A percentile compares a stretch with the other conserved stretches of the same genome.
Conservation (phyloP, 2,329 filamentous ascomycete species). For the Xylaria digitata region DNA sequence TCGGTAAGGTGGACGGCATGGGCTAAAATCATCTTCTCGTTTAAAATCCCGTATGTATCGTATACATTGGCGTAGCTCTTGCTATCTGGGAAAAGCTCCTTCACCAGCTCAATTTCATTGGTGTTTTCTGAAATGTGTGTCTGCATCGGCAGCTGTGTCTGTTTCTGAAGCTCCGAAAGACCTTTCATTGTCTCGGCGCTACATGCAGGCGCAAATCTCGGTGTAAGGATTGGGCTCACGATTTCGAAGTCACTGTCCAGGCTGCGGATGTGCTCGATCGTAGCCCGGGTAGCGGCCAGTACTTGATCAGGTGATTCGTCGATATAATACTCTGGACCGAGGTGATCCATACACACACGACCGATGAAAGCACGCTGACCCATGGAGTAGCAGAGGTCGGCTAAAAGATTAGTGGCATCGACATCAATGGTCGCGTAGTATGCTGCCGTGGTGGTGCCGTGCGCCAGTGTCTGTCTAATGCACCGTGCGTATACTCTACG, state of each 20-base stretch:
- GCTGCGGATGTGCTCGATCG: constrained; percentile 71
- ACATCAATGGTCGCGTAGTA: constrained; percentile 95
- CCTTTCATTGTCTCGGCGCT: constrained; percentile 67
- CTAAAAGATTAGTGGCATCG: constrained; percentile 87
- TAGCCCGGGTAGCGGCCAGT: constrained; percentile 65
- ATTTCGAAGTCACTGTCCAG: constrained; percentile 75
- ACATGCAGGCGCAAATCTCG: constrained; percentile 73
- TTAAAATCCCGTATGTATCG: constrained; percentile 76
- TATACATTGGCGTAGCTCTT: constrained; percentile 81
- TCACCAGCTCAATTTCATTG: constrained; percentile 77
- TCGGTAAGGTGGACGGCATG: constrained; percentile 82
- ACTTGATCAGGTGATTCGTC: constrained; percentile 74
- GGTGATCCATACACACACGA: constrained; percentile 91
- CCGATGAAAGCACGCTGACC: constrained; percentile 94
- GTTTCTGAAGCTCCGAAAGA: constrained; percentile 72
- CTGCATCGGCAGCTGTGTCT: constrained; percentile 77
- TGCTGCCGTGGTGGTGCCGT: constrained; percentile 93
- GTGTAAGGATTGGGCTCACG: constrained; percentile 84
- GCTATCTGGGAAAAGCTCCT: constrained; percentile 72
- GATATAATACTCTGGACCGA: constrained; percentile 81
- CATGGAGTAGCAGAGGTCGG: constrained; percentile 79
- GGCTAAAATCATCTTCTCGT: constrained; percentile 80
- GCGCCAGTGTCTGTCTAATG: constrained; percentile 81
- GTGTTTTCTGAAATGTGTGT: constrained; percentile 91
- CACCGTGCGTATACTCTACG: constrained; percentile 79